These are phyloP conservation scores for Aspergillus ochraceus DNA, from an alignment of 2,329 filamentous ascomycete genomes.

Conservation along the genomic window DNA sequence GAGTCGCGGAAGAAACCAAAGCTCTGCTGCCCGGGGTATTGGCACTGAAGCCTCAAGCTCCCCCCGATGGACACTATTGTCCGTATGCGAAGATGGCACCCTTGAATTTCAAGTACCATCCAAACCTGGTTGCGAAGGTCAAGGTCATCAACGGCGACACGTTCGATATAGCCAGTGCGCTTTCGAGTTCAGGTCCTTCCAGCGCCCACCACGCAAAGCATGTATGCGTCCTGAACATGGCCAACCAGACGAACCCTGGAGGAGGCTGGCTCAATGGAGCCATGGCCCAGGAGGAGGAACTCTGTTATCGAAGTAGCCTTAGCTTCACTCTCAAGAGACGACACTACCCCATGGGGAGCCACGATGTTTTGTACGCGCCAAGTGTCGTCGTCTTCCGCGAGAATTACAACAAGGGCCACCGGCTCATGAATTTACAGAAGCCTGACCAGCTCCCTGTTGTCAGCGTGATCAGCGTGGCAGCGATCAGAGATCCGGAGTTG, in stretches of 20 bases:
- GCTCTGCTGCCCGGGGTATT: slow-evolving; percentile 51
- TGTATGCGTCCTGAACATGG: slow-evolving; percentile 67
- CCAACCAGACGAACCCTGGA: slow-evolving; percentile 58
- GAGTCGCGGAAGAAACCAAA: slow-evolving; percentile 51
- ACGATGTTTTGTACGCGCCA: slow-evolving; percentile 60
- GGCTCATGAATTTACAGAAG: slow-evolving; percentile 43
- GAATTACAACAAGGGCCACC: slow-evolving; percentile 49
- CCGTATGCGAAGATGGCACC: slow-evolving; percentile 38
- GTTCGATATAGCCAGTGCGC: slow-evolving; percentile 55
- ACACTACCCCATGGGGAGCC: slow-evolving; percentile 56
- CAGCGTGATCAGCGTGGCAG: slow-evolving; percentile 63
- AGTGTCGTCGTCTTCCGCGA: slow-evolving; percentile 60
- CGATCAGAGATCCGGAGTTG: slow-evolving; percentile 47
- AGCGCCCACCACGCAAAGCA: slow-evolving; percentile 32
- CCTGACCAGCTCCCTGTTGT: slow-evolving; percentile 50
- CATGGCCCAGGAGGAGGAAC: slow-evolving; percentile 67
- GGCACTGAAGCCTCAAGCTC: slow-evolving; percentile 43
- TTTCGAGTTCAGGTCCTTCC: slow-evolving; percentile 26
- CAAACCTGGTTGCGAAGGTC: slow-evolving; percentile 42
- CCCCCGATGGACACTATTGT: slow-evolving; percentile 40
- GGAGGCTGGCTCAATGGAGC: slow-evolving; percentile 65
- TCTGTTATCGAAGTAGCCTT: slow-evolving; percentile 62
- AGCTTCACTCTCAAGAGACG: slow-evolving; percentile 36
- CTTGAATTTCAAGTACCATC: slow-evolving; percentile 47
- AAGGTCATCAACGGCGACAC: slow-evolving; percentile 59